Base-by-base conservation (phyloP, 78 protist species). In the Dictyostelium brefeldianum region DNA sequence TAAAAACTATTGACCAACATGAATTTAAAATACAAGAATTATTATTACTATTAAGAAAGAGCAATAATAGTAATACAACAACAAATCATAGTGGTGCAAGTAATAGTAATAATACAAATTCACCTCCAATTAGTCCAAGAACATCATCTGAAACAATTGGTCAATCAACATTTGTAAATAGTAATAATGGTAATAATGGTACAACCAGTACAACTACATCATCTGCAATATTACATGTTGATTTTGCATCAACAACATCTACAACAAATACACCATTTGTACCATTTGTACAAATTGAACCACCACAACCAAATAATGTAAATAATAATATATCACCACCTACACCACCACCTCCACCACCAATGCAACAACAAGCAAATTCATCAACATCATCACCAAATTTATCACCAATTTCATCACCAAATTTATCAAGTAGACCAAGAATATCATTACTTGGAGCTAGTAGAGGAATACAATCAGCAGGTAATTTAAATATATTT, bases 1-100 rank as follows among this genome's bases (percentile, higher is more conserved):
- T 31, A 27, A 77, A 77, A 27, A 18, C 25, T 12, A 41, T 50
- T 11, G 81, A 77, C 1, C 36, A 77, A 22, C 81, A 77, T 36
- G 67, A 77, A 77, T 50, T 9, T 43, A 50, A 50, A 50, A 77
- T 77, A 50, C 81, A 77, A 77, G 67, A 77, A 50, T 50, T 77
- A 27, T 27, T 77, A 15, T 50, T 77, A 50, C 17, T 77, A 20
- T 50, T 43, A 29, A 77, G 51, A 77, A 77, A 67, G 31, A 67
- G 36, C 31, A 67, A 67, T 69, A 27, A 17, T 18, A 67, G 4
- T 2, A 67, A 25, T 51, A 14, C 50, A 12, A 36, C 25, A 41
- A 43, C 29, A 17, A 20, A 20, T 43, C 17, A 17, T 20, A 31
- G 11, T 46, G n/a, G 12, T 15, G 22, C 56, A 27, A 43, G 29